Base-by-base conservation (phyloP, 2,329 filamentous ascomycete species). In the Fusarium poae region DNA sequence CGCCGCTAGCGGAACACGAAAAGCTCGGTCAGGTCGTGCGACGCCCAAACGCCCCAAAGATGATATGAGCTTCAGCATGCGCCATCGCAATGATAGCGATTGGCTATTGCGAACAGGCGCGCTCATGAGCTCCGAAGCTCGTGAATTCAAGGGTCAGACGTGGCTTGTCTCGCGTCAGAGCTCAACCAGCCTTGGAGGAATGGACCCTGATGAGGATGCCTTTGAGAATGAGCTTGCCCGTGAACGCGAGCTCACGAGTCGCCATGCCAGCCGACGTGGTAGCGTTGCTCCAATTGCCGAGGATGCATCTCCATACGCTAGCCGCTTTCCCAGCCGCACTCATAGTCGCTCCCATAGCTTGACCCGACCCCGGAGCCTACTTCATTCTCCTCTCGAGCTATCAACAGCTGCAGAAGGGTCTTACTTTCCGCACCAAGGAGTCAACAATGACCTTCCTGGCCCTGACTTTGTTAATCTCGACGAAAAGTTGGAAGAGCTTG, bases 81-180 rank as follows among this genome's bases (percentile, higher is more conserved):
- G 75, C 34, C 81, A 84, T 65, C 78, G 78, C 37, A 80, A 80
- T 58, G 84, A 89, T 70, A 86, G 85, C 58, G 89, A 91, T 77
- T 92, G 89, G 89, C 79, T 92, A 45, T 81, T 90, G 25, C 84
- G 89, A 30, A 85, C 88, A 1, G 89, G 89, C 46, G 88, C 88
- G 9, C 75, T 89, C 46, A 85, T 92, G 70, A 86, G 86, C 58
- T 85, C 84, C 52, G 87, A 89, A 74, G 82, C 88, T 20, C 82
- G 89, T 58, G 89, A 92, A 74, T 89, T 82, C 72, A 91, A 91
- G 77, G 90, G 90, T 16, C 89, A 92, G 77, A 80, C 85, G 16
- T 92, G 90, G 90, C 84, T 92, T 21, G 81, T 87, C n/a, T 87
- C 88, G 25, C 83, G 88, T 46, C 87, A 86, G 56, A 90, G 88